Evolutionary conservation across 2,329 filamentous ascomycete species (phyloP).

Genomic region (Rhinocladiella mackenziei): DNA sequence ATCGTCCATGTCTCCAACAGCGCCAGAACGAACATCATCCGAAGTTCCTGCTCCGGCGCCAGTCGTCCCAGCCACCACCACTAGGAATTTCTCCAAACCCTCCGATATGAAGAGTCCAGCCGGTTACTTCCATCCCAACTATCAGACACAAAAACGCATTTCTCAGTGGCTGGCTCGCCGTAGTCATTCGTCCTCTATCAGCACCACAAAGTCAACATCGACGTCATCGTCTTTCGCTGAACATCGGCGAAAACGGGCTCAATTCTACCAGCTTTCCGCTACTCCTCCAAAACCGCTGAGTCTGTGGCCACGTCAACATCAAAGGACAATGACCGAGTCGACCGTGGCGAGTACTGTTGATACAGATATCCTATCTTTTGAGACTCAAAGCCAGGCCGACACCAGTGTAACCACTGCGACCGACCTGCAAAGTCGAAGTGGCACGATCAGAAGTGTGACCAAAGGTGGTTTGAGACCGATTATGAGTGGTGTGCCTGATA

Average conservation of each 20-base stretch:
- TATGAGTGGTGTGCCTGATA: conserved; percentile 18
- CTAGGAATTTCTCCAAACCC: conserved; percentile 23
- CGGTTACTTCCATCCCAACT: conserved; percentile 20
- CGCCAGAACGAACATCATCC: background rate
- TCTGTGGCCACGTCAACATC: conserved; percentile 18
- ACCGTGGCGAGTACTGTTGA: conserved; percentile 26
- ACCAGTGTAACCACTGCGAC: conserved; percentile 20
- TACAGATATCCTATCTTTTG: conserved; percentile 24
- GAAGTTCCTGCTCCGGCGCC: conserved; percentile 8
- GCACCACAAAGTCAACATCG: conserved; percentile 24
- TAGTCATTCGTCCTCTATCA: conserved; percentile 24
- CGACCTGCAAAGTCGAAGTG: conserved; percentile 22
- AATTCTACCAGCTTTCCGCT: conserved; percentile 28
- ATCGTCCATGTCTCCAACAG: background rate
- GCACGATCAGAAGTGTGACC: conserved; percentile 18
- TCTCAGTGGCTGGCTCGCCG: conserved; percentile 27
- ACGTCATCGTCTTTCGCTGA: conserved; percentile 27
- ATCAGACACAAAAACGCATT: conserved; percentile 24
- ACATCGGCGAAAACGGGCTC: conserved; percentile 26
- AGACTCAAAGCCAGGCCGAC: conserved; percentile 22
- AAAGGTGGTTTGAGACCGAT: conserved; percentile 22
- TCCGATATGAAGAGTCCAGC: conserved; percentile 10
- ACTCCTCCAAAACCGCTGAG: conserved; percentile 19
- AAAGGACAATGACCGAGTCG: conserved; percentile 27
- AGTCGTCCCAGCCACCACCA: conserved; percentile 1